Evolutionary conservation across 805 yeast genomes (phyloP), one percentile per base, ranked within the genome.

Genomic region (Sungouiozyma ichnusensis): DNA sequence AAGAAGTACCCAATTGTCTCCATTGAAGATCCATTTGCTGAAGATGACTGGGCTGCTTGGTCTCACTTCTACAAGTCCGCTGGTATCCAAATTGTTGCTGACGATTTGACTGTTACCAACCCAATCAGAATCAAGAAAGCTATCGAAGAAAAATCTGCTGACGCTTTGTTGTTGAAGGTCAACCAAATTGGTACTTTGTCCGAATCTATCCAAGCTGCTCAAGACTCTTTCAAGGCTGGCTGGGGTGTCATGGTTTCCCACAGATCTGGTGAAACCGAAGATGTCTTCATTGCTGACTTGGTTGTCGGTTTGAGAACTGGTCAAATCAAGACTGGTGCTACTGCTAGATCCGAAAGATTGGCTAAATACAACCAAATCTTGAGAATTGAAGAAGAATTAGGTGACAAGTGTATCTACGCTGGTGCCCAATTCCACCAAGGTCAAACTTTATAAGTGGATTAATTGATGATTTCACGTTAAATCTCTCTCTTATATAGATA

Each of bases 201-300:
- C 59, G 98, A 90, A 79, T 85, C 97, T 53, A 87, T 90, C 72
- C 77, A 86, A 70, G 97, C 97, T 64, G 97, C 97, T 63, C 72
- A 84, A 69, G 92, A 84, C 71, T 85, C 97, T 46, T 88, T 79
- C 74, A 81, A 79, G 53, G 97, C 96, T 53, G 86, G 86, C 66
- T 90, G 98, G 98, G 97, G 97, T 78, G 96, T 88, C 66, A 88
- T 90, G 97, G 97, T 92, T 62, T 88, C 97, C 64, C 98, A 90
- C 86, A 87, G 98, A 81, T 88, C 97, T 60, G 98, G 98, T 76
- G 98, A 90, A 79, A 88, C 97, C 57, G 98, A 92, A 77, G 98
- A 92, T 74, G 82, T 94, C 63, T 81, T 85, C 76, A 90, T 90
- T 70, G 97, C 98, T 65, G 97, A 90, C 73, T 79, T 90, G 67